Evolutionary conservation across 2,329 filamentous ascomycete species (phyloP).

Genomic region (Niveomyces coronatus): DNA sequence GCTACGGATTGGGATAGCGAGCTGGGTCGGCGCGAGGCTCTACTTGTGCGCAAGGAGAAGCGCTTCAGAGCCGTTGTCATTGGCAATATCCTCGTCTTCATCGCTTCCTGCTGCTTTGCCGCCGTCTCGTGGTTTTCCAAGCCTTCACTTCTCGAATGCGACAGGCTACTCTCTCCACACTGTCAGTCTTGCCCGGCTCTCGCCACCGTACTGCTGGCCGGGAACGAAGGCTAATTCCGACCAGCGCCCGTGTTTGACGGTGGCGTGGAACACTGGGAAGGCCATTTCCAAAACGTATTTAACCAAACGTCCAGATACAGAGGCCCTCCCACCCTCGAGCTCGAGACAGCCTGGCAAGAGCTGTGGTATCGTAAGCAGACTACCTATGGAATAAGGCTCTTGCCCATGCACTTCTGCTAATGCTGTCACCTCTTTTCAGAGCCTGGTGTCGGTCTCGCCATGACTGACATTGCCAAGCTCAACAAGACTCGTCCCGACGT

Average conservation of each 20-base stretch:
- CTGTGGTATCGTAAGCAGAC: constrained; percentile 7
- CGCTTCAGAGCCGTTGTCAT: not conserved
- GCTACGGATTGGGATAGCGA: constrained; percentile 3
- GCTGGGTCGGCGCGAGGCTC: constrained; percentile 6
- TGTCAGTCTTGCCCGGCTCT: not conserved
- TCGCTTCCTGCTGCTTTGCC: constrained; percentile 1
- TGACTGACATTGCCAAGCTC: constrained; percentile 4
- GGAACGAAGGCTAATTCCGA: not conserved
- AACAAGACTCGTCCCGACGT: constrained; percentile 7
- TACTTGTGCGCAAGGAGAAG: constrained; percentile 3
- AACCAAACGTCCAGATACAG: constrained; percentile 7
- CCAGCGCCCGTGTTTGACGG: constrained; percentile 6
- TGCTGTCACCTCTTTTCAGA: not conserved
- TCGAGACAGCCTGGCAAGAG: constrained; percentile 6
- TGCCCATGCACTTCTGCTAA: not conserved
- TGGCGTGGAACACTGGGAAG: constrained; percentile 7
- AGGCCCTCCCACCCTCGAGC: constrained; percentile 8
- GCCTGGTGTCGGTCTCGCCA: not conserved
- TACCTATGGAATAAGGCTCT: not conserved
- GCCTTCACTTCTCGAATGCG: constrained; percentile 6
- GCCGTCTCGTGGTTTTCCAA: not conserved
- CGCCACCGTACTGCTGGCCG: too few species aligned
- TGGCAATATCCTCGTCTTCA: not conserved
- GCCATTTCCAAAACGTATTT: constrained; percentile 4
- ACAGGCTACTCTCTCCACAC: constrained; percentile 5